Evolutionary conservation across 177 flowering plant genomes (phyloP), one percentile per base, ranked within the genome.

Genomic region (Vitis hybrid): DNA sequence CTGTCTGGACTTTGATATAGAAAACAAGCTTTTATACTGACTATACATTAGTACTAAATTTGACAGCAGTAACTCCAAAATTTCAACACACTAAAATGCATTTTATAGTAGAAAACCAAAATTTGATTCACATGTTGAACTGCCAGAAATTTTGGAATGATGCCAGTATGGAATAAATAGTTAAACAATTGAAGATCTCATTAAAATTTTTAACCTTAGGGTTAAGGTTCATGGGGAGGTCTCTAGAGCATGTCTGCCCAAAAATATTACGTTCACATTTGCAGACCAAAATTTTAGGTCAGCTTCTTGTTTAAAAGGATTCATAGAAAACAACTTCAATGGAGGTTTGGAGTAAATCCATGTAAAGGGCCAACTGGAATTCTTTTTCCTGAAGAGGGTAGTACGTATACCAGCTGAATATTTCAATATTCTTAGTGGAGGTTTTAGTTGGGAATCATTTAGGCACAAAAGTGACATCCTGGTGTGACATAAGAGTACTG

Each of bases 351-450:
- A 17, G 57, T 14, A 14, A 54, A 54, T 14, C 17, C 57, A 54
- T 6, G 6, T 15, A 14, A 14, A 54, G 9, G 17, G 57, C 17
- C 57, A 54, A 60, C 27, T 11, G 35, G 64, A 30, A 35, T 48
- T 62, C 11, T 12, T 48, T 46, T 62, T 61, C 50, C 66, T 57
- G 13, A 56, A 66, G 68, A 63, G 58, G 53, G 64, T 35, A n/a
- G 18, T 2, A 52, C 8, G 35, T 35, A 3, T 10, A 15, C 17
- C 68, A 56, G 60, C 64, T 27, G 61, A 27, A 68, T 74, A 52
- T 62, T 55, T 65, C 30, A 35, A 71, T 66, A 18, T 64, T 67
- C 65, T 35, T 68, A 57, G 70, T 71, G 73, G 78, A 61, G 57
- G 60, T 72, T 53, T 41, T 54, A 57, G 76, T 73, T 70, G 72